phyloP scores from a whole-genome alignment of 768 basidiomycete genomes.

The Boletellus emodensis region DNA sequence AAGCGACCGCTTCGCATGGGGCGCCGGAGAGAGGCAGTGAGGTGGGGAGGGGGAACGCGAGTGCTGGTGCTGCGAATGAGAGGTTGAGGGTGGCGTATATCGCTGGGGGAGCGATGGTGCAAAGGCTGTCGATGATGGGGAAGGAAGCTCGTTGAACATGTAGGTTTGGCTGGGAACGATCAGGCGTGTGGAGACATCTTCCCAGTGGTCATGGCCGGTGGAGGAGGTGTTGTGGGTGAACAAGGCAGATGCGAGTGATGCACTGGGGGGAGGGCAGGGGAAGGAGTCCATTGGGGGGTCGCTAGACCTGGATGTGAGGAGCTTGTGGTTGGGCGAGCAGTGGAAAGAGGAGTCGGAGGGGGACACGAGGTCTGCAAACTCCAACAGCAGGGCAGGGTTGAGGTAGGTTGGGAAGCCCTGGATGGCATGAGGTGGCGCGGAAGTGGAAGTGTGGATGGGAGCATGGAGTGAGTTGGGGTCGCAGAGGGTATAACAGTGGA shows the following conservation, averaged over 20 bases:
- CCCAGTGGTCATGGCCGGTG: slow-evolving; percentile 20
- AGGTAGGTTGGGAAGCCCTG: slow-evolving; percentile 10
- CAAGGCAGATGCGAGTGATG: slow-evolving; percentile 12
- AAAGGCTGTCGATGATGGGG: slow-evolving; percentile 5
- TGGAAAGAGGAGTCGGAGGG: not conserved
- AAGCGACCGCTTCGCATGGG: slow-evolving; percentile 22
- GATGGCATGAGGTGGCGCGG: slow-evolving; percentile 7
- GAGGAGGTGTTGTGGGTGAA: slow-evolving; percentile 12
- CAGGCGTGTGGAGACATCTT: slow-evolving; percentile 5
- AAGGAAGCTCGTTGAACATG: slow-evolving; percentile 17
- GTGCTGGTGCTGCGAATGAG: slow-evolving; percentile 20
- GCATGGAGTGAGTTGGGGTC: not conserved
- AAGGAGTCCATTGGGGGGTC: slow-evolving; percentile 32
- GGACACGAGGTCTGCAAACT: not conserved
- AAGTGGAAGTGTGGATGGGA: not conserved
- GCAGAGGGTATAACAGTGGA: slow-evolving; percentile 4
- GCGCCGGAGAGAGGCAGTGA: slow-evolving; percentile 19
- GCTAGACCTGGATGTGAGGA: not conserved
- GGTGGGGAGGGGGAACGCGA: slow-evolving; percentile 27
- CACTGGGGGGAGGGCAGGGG: slow-evolving; percentile 27
- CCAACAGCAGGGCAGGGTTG: slow-evolving; percentile 11
- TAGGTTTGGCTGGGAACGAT: slow-evolving; percentile 14
- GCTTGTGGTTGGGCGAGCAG: not conserved
- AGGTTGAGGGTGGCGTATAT: slow-evolving; percentile 8
- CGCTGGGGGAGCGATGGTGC: slow-evolving; percentile 12